Evolutionary conservation across 441 rosid genomes (phyloP).

Genomic region (Mallotus repandus): DNA sequence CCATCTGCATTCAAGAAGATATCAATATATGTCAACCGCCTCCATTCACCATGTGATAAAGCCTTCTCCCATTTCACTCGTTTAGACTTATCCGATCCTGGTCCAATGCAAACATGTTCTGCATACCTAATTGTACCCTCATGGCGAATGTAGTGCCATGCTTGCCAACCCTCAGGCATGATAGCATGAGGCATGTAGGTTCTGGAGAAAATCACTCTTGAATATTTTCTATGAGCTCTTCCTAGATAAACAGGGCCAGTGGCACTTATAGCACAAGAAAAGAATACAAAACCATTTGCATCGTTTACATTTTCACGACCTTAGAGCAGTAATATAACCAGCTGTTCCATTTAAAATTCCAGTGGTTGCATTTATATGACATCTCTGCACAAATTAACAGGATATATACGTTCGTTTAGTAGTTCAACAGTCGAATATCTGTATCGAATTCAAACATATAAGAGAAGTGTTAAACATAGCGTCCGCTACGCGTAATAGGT

Average conservation of each 20-base stretch:
- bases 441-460: too few species aligned
- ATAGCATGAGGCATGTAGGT: slow-evolving; percentile 30
- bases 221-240: slow-evolving; percentile 43
- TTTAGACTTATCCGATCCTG: background rate
- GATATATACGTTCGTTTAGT: too few species aligned
- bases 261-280: slow-evolving; percentile 30
- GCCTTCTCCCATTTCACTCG: slow-evolving; percentile 25
- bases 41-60: background rate
- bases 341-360: background rate
- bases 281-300: slow-evolving; percentile 45
- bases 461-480: too few species aligned
- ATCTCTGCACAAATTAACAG: slow-evolving; percentile 13
- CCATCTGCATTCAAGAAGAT: slow-evolving; percentile 16
- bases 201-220: slow-evolving; percentile 42
- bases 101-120: slow-evolving; percentile 1
- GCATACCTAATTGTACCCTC: slow-evolving; percentile 23
- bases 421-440: too few species aligned
- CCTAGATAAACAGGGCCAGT: slow-evolving; percentile 36
- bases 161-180: slow-evolving; percentile 43
- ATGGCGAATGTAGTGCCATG: slow-evolving; percentile 40
- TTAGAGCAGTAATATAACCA: slow-evolving; percentile 54
- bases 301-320: slow-evolving; percentile 14
- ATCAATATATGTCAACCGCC: background rate
- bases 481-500: too few species aligned
- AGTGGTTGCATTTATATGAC: slow-evolving; percentile 17